These are phyloP conservation scores for Ascochyta rabiei DNA, from an alignment of 2,329 filamentous ascomycete genomes.

Conservation along the genomic window DNA sequence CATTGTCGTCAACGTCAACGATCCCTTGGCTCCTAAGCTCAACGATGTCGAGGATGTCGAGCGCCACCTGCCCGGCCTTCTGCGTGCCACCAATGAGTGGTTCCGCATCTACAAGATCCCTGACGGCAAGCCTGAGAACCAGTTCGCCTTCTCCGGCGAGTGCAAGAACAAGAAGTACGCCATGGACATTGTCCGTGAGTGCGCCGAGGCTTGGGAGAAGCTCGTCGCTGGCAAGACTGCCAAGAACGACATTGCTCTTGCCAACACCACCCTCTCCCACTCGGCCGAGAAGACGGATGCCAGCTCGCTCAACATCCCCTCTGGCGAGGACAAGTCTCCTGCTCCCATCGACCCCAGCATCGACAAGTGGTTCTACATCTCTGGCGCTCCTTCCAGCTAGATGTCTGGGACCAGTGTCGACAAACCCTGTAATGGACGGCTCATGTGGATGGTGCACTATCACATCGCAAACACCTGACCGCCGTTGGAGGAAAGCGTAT, in stretches of 20 bases:
- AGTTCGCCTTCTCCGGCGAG: slow-evolving; percentile 99
- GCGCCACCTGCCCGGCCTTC: slow-evolving; percentile 93
- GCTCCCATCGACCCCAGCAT: slow-evolving; percentile 94
- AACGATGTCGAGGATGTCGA: slow-evolving; percentile 99
- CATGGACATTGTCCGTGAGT: slow-evolving; percentile 93
- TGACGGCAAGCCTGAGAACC: slow-evolving; percentile 99
- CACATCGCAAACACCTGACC: neutral
- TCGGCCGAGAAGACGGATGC: slow-evolving; percentile 74
- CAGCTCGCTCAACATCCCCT: slow-evolving; percentile 75
- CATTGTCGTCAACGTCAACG: slow-evolving; percentile 98
- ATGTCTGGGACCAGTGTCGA: slow-evolving; percentile 6
- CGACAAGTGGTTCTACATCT: slow-evolving; percentile 99
- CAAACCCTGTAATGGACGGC: neutral
- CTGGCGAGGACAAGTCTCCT: slow-evolving; percentile 78
- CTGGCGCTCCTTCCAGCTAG: slow-evolving; percentile 75
- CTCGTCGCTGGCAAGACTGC: slow-evolving; percentile 89
- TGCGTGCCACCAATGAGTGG: slow-evolving; percentile 99
- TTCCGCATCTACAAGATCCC: slow-evolving; percentile 99
- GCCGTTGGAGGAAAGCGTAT: slow-evolving; percentile 8
- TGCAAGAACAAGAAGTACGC: slow-evolving; percentile 99
- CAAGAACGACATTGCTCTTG: slow-evolving; percentile 76
- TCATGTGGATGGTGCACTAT: slow-evolving; percentile 1
- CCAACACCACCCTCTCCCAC: slow-evolving; percentile 78
- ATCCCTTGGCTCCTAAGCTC: slow-evolving; percentile 93
- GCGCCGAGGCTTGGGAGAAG: slow-evolving; percentile 95